phyloP scores from a whole-genome alignment of 2,329 filamentous ascomycete species.

The Ramularia endophylla region DNA sequence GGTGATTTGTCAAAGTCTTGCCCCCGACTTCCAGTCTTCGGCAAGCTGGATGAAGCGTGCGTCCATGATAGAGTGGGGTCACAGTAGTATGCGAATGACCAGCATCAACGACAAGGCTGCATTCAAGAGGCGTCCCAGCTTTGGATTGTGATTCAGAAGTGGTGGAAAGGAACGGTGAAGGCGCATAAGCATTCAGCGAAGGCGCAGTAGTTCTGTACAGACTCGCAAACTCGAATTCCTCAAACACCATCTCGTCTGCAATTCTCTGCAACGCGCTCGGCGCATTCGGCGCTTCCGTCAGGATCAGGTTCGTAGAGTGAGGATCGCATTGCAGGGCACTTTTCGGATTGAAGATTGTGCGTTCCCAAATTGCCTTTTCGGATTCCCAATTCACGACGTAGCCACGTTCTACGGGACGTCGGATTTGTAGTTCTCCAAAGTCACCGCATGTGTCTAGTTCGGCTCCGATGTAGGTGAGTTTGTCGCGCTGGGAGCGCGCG shows the following conservation, averaged over 20 bases:
- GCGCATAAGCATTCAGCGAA: slow-evolving; percentile 25
- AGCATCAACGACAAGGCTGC: slow-evolving; percentile 81
- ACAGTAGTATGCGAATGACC: slow-evolving; percentile 92
- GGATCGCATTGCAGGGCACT: slow-evolving; percentile 57
- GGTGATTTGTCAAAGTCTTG: slow-evolving; percentile 86
- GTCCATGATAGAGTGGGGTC: slow-evolving; percentile 76
- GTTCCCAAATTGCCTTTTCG: slow-evolving; percentile 92
- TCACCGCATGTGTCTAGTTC: slow-evolving; percentile 76
- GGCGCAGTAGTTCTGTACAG: slow-evolving; percentile 57
- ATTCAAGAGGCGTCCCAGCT: slow-evolving; percentile 25
- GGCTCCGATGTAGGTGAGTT: slow-evolving; percentile 70
- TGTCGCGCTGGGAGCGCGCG: slow-evolving; percentile 68
- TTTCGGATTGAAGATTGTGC: slow-evolving; percentile 66
- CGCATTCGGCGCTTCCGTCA: slow-evolving; percentile 81
- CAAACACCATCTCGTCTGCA: slow-evolving; percentile 94
- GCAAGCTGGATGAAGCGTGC: slow-evolving; percentile 72
- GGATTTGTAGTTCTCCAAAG: slow-evolving; percentile 81
- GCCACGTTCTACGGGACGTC: slow-evolving; percentile 87
- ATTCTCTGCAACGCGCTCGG: slow-evolving; percentile 77
- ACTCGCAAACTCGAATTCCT: slow-evolving; percentile 88
- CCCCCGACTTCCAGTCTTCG: slow-evolving; percentile 86
- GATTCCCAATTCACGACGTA: slow-evolving; percentile 96
- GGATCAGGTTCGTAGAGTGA: slow-evolving; percentile 71
- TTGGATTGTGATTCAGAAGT: slow-evolving; percentile 21
- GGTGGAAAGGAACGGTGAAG: slow-evolving; percentile 32